phyloP scores from a whole-genome alignment of 257 asterid species.

The Nicotiana attenuata region DNA sequence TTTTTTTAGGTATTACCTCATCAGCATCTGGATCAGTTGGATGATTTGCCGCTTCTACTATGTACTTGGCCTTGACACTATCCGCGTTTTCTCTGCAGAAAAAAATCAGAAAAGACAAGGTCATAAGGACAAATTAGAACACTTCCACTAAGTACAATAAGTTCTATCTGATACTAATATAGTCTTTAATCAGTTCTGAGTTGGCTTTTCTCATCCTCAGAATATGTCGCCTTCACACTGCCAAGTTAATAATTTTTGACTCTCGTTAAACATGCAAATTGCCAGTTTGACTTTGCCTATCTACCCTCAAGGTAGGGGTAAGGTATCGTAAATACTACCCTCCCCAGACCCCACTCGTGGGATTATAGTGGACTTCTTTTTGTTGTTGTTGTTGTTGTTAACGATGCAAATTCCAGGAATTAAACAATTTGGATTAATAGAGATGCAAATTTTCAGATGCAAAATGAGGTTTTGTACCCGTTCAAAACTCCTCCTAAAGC shows the following conservation, averaged over 20 bases:
- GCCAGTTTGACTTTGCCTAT: no score
- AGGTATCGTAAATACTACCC: no score
- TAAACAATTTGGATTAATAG: background rate
- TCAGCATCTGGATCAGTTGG: conserved; percentile 98
- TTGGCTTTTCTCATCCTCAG: background rate
- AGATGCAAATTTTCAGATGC: background rate
- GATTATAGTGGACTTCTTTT: no score
- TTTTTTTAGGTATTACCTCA: conserved; percentile 44
- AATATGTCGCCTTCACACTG: background rate
- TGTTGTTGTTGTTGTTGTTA: no score
- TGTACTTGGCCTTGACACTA: conserved; percentile 62
- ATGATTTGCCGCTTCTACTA: conserved; percentile 92
- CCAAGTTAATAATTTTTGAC: background rate
- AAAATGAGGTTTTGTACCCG: conserved; percentile 36
- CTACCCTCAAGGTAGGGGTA: background rate
- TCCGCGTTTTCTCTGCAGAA: conserved; percentile 74
- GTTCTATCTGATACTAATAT: background rate
- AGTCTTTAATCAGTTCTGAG: background rate
- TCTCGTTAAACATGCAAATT: no score
- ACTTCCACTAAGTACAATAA: background rate
- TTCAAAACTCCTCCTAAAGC: conserved; percentile 92
- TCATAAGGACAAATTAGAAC: background rate
- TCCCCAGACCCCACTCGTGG: no score
- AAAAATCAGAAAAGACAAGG: conserved; percentile 5
- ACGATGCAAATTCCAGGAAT: background rate